Percentiles rank a stretch among this genome's conserved stretches.
These are phyloP conservation scores for Beta macrorhiza DNA, from an alignment of 179 eudicot species.

Conservation along the genomic window DNA sequence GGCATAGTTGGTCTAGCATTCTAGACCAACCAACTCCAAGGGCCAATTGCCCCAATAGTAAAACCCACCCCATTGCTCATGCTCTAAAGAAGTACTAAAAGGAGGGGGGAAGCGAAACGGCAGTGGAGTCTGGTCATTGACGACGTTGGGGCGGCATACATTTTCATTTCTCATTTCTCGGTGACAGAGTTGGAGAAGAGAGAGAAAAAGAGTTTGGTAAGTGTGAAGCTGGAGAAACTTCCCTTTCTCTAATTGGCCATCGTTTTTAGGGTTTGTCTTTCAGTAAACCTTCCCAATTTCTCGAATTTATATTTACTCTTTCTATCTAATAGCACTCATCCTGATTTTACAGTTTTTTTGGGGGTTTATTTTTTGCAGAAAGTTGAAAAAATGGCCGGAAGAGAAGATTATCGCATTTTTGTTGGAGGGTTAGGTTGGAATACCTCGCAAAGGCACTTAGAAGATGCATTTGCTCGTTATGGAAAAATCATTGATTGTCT, in stretches of 20 bases:
- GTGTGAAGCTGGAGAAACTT: not conserved
- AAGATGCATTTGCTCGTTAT: constrained; percentile 42
- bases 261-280: constrained; percentile 23
- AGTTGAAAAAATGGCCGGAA: constrained; percentile 33
- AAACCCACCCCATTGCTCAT: no score
- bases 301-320: not conserved
- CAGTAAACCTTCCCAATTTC: not conserved
- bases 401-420: constrained; percentile 48
- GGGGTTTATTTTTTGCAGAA: not conserved
- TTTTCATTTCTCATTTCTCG: not conserved
- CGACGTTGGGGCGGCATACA: not conserved
- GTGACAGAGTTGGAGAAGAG: not conserved
- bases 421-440: constrained; percentile 53
- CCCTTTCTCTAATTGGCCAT: constrained; percentile 1
- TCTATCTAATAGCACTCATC: not conserved
- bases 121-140: not conserved
- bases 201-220: not conserved
- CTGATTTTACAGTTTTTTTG: not conserved
- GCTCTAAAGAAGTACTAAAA: not conserved
- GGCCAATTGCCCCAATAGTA: no score
- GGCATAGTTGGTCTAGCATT: no score
- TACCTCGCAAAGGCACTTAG: constrained; percentile 43
- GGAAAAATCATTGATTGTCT: constrained; percentile 49
- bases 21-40: no score
- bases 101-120: not conserved